Evolutionary conservation across 768 basidiomycete species (phyloP), one percentile per base, ranked within the genome.

Genomic region (Lactifluus hygrophoroides): DNA sequence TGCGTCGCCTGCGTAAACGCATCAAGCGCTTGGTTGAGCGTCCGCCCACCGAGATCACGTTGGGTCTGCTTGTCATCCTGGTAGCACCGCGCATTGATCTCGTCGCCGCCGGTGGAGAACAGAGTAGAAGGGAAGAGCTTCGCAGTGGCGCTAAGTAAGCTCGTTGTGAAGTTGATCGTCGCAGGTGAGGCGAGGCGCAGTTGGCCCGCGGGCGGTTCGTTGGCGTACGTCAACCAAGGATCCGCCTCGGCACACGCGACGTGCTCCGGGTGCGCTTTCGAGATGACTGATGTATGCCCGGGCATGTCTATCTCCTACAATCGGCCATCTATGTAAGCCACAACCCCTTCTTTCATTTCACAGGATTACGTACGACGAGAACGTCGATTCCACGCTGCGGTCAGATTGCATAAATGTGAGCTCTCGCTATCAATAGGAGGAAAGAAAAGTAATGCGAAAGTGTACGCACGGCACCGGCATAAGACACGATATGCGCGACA

Each of bases 261-360:
- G 56, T 82, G 80, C 30, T 91, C 86, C 0, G 91, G 90, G 66
- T 88, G 80, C 0, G 86, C 76, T 8, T 72, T 64, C 2, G 76
- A 77, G 38, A 94, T 85, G 30, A 76, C 71, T 0, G 85, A 75
- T 2, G 89, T 89, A 69, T 93, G 92, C 0, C 90, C 91, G 0
- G 91, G 91, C 2, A 80, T 87, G 67, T 92, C 92, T 51, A 93
- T 80, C 74, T 92, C 90, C 81, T 83, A 90, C 3, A 90, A 2
- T 8, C 28, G 0, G 8, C 2, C 8, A 11, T 25, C 3, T 19
- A 27, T 42, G 43, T 37, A 7, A 32, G 10, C 17, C n/a, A 19
- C 2, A 19, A n/a, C 8, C 4, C 3, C 6, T 27, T 48, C 17
- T 10, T 11, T 10, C 9, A 8, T 3, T 7, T 4, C n/a, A 42